These are phyloP conservation scores for Candida awuae DNA, from an alignment of 805 yeast species.

Conservation along the genomic window DNA sequence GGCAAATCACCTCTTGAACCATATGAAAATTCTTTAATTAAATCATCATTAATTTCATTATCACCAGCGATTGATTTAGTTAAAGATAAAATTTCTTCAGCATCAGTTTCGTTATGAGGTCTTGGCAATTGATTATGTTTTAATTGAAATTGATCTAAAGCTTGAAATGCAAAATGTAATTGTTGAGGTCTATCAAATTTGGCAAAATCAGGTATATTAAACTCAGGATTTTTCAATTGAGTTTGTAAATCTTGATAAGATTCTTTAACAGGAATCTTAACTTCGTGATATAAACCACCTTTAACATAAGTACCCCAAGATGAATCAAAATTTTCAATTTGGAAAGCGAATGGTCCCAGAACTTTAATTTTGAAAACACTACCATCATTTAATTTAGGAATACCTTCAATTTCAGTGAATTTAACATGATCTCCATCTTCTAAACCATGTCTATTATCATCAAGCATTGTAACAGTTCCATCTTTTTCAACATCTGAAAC, in stretches of 20 bases:
- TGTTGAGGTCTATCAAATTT: conserved; percentile 90
- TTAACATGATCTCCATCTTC: conserved; percentile 88
- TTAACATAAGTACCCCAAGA: conserved; percentile 55
- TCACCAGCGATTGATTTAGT: conserved; percentile 52
- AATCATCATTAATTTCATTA: conserved; percentile 48
- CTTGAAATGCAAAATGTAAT: conserved; percentile 87
- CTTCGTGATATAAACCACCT: conserved; percentile 91
- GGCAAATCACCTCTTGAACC: conserved; percentile 92
- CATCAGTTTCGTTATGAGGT: conserved; percentile 70
- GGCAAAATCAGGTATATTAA: conserved; percentile 77
- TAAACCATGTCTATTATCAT: conserved; percentile 86
- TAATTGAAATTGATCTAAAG: conserved; percentile 64
- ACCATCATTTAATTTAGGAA: conserved; percentile 67
- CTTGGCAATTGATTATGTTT: conserved; percentile 67
- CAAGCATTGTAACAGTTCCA: conserved; percentile 91
- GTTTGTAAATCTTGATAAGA: conserved; percentile 55
- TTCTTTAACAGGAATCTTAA: conserved; percentile 66
- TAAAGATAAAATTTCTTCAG: conserved; percentile 52
- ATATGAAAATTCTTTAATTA: conserved; percentile 65
- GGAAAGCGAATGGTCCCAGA: conserved; percentile 91
- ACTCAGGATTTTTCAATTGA: conserved; percentile 75
- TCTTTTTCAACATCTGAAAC: conserved; percentile 80
- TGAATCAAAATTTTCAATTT: conserved; percentile 46
- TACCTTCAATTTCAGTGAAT: conserved; percentile 79
- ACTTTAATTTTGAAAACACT: conserved; percentile 69